These are phyloP conservation scores for Coemansia brasiliensis DNA, from an alignment of 192 early-diverging fungal genomes.

Conservation along the genomic window DNA sequence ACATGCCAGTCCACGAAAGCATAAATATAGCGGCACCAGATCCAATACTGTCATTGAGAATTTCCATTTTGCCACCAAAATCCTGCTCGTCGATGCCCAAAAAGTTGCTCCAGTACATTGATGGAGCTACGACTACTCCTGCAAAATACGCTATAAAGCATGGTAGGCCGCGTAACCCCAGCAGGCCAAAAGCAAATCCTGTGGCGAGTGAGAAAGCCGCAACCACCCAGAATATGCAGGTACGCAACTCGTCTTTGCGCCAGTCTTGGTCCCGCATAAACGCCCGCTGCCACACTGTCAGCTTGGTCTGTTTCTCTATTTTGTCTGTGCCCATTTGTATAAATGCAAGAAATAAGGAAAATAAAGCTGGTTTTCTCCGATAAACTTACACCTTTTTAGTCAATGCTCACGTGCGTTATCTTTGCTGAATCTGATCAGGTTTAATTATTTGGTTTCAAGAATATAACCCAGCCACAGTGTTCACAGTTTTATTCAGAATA, in stretches of 20 bases:
- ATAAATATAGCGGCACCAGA: slow-evolving; percentile 38
- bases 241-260: slow-evolving; percentile 49
- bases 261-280: slow-evolving; percentile 44
- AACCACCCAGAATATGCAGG: slow-evolving; percentile 44
- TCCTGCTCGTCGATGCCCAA: slow-evolving; percentile 48
- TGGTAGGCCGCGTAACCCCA: slow-evolving; percentile 30
- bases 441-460: too few species aligned
- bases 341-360: background rate
- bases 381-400: too few species aligned
- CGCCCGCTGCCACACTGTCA: slow-evolving; percentile 40
- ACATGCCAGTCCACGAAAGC: slow-evolving; percentile 36
- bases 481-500: too few species aligned
- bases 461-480: too few species aligned
- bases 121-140: slow-evolving; percentile 28
- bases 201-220: slow-evolving; percentile 23
- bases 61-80: slow-evolving; percentile 54
- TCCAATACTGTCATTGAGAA: slow-evolving; percentile 46
- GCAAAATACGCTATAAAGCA: slow-evolving; percentile 33
- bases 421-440: too few species aligned
- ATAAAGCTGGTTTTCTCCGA: background rate
- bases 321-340: slow-evolving; percentile 11
- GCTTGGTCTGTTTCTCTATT: slow-evolving; percentile 1
- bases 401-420: too few species aligned
- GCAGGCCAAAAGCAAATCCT: slow-evolving; percentile 26
- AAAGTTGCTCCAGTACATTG: slow-evolving; percentile 35